Conservation (phyloP, 257 asterid species). For the Solanum habrochaites region DNA sequence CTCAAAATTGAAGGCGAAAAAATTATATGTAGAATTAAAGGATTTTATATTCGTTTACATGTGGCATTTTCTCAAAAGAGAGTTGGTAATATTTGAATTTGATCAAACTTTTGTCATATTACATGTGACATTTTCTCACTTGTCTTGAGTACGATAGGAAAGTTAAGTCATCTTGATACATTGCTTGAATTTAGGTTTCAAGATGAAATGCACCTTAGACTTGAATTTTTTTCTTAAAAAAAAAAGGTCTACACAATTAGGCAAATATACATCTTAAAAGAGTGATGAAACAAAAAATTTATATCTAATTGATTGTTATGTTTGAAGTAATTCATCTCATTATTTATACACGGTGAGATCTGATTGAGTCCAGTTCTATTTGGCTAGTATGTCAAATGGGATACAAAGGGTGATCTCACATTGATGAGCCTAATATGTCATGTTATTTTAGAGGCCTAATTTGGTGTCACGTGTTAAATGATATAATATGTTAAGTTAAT, state of each 20-base stretch:
- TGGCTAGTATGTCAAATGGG: not conserved
- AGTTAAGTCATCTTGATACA: not conserved
- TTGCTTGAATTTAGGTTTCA: not conserved
- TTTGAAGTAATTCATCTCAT: no score
- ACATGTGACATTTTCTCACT: not conserved
- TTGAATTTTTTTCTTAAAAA: not conserved
- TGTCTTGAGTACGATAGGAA: no score
- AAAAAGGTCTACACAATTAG: not conserved
- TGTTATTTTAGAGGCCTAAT: not conserved
- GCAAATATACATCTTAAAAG: not conserved
- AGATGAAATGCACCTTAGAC: accelerated
- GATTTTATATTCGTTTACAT: not conserved
- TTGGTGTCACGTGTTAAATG: not conserved
- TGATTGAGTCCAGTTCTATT: not conserved
- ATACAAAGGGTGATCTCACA: not conserved
- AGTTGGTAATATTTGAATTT: not conserved
- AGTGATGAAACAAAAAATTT: not conserved
- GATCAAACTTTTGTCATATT: not conserved
- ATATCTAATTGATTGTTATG: not conserved
- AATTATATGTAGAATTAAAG: not conserved
- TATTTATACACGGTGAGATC: no score
- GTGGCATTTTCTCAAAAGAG: no score
- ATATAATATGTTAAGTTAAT: no score
- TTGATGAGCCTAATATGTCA: not conserved
- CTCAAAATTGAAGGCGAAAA: not conserved